These are phyloP conservation scores for Rhododendron griersonianum DNA, from an alignment of 148 eudicot species.

Conservation along the genomic window DNA sequence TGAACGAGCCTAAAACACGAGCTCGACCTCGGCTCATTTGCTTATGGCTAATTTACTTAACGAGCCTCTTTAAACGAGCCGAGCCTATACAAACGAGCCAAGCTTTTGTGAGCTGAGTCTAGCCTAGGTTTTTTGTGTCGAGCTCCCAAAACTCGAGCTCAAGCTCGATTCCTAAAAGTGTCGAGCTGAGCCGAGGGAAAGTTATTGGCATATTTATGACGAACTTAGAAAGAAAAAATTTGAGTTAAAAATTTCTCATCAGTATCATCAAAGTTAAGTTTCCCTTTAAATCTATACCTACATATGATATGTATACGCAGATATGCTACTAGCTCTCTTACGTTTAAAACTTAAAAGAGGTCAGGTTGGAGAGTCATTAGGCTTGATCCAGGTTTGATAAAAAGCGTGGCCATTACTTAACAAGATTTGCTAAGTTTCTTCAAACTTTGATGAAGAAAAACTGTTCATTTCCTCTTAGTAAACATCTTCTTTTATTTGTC, in stretches of 20 bases:
- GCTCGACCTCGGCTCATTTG: too few relatives aligned
- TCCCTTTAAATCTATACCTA: neutral
- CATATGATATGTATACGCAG: neutral
- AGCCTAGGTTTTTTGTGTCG: too few relatives aligned
- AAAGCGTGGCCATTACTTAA: neutral
- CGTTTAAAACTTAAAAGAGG: neutral
- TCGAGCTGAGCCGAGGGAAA: neutral
- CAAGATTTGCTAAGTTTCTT: neutral
- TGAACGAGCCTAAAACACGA: too few relatives aligned
- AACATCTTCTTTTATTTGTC: neutral
- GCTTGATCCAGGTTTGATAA: neutral
- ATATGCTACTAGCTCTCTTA: neutral
- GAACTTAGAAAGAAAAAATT: neutral
- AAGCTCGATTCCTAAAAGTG: too few relatives aligned
- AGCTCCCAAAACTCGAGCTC: too few relatives aligned
- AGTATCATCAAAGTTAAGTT: neutral
- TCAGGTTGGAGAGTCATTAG: neutral
- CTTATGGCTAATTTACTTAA: too few relatives aligned
- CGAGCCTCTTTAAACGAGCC: too few relatives aligned
- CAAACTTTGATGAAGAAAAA: neutral
- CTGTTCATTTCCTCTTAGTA: neutral
- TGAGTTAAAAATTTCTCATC: neutral
- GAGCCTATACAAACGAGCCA: neutral
- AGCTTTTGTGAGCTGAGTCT: neutral
- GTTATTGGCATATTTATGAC: neutral